phyloP scores from a whole-genome alignment of 805 yeast species.

The Jamesozyma jinghongensis region DNA sequence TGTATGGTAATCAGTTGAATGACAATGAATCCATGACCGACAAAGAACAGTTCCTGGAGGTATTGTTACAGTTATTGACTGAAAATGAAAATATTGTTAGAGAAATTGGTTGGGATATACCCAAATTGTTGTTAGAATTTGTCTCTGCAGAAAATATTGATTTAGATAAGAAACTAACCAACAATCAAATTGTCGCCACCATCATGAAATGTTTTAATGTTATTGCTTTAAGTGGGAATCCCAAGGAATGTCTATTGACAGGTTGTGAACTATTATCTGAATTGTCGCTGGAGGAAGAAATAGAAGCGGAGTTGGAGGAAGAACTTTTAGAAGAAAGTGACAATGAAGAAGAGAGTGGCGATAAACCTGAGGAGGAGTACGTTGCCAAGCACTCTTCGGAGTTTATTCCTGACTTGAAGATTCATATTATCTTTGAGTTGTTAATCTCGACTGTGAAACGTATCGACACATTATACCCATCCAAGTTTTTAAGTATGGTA shows the following conservation, averaged over 20 bases:
- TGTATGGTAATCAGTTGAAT: constrained; percentile 17
- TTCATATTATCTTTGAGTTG: constrained; percentile 59
- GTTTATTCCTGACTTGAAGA: constrained; percentile 41
- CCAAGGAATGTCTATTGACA: constrained; percentile 70
- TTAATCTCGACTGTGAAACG: constrained; percentile 47
- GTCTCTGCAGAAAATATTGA: constrained; percentile 34
- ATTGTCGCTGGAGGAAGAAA: constrained; percentile 2
- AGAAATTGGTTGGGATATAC: constrained; percentile 88
- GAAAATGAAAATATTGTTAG: constrained; percentile 42
- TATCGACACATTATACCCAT: constrained; percentile 64
- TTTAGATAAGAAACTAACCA: constrained; percentile 19
- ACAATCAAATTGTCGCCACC: constrained; percentile 23
- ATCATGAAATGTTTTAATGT: constrained; percentile 46
- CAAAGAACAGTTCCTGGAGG: constrained; percentile 38
- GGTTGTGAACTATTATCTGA: constrained; percentile 51
- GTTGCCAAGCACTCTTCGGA: constrained; percentile 12
- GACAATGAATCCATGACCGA: constrained; percentile 32
- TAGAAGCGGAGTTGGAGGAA: neutral
- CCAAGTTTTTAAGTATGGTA: constrained; percentile 66
- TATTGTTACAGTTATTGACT: constrained; percentile 36
- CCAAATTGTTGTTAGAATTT: constrained; percentile 50
- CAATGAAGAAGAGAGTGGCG: constrained; percentile 1
- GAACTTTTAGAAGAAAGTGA: constrained; percentile 6
- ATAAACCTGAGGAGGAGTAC: constrained; percentile 2
- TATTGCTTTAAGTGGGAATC: constrained; percentile 61